Base-by-base conservation (phyloP, 768 basidiomycete species). In the Suillus lakei region DNA sequence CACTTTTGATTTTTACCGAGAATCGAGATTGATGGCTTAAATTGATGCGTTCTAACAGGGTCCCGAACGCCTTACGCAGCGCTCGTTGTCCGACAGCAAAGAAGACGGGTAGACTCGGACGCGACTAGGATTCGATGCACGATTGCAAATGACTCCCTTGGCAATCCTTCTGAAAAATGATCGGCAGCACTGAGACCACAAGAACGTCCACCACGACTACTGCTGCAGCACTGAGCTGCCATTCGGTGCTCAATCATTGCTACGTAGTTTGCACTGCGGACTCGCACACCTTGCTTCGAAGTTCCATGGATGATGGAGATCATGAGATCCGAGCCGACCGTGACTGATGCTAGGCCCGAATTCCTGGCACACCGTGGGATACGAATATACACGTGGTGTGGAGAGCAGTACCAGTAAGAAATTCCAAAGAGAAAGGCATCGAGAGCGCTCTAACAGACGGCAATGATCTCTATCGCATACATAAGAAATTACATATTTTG, bases 1-100 rank as follows among this genome's bases (percentile, higher is more conserved):
- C 58, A 59, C 58, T 59, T 59, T 58, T 58, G 23, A 38, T 38
- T 55, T 54, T 55, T 54, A 53, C 1, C 4, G 30, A 3, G 53
- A 54, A 21, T 30, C 28, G 21, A 30, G 30, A 28, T 30, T 15
- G 46, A 23, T 26, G 2, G n/a, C 23, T 48, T 15, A 48, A 48
- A 48, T 15, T 48, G 46, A 26, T 6, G 13, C 6, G 41, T 41
- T 41, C 41, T n/a, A 44, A 44, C 50, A 28, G 50, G 50, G 50
- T 51, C 50, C 50, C 50, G 50, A 51, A 28, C 26, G 50, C 23
- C 48, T 50, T 50, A 13, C 23, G 15, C 23, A 50, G 15, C 6
- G 26, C 5, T 18, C 44, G 8, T 10, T 51, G 50, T 28, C 26
- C 7, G 15, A 50, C 48, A 50, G 48, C 6, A 13, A 50, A 28